phyloP scores from a whole-genome alignment of 1,284 basidiomycete genomes.

The Cutaneotrichosporon spelunceum region DNA sequence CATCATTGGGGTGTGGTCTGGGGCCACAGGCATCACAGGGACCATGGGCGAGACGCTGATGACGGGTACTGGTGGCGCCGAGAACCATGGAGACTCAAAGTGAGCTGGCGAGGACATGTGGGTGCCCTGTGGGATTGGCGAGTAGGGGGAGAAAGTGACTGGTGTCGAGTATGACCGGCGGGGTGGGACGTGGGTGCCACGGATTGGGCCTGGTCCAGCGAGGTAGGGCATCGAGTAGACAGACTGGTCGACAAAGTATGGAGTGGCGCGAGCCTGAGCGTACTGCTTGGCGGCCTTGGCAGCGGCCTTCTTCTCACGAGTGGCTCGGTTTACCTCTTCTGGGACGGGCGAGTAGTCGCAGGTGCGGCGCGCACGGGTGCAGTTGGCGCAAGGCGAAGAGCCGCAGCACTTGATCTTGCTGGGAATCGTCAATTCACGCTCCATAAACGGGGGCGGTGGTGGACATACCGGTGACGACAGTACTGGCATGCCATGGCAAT shows the following conservation, averaged over 20 bases:
- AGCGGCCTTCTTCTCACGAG: constrained; percentile 47
- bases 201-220: constrained; percentile 24
- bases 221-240: constrained; percentile 37
- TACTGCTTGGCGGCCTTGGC: constrained; percentile 39
- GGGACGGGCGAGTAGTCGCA: constrained; percentile 51
- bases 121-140: constrained; percentile 29
- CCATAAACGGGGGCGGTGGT: not conserved
- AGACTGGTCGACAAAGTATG: constrained; percentile 37
- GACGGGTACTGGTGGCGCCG: constrained; percentile 28
- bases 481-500: constrained; percentile 50
- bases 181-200: constrained; percentile 31
- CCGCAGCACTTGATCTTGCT: constrained; percentile 53
- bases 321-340: constrained; percentile 48
- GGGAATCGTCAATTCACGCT: constrained; percentile 9
- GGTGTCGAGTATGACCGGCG: constrained; percentile 40
- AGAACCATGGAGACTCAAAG: constrained; percentile 39
- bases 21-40: constrained; percentile 18
- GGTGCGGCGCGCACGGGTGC: constrained; percentile 42
- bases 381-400: constrained; percentile 47
- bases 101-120: constrained; percentile 38
- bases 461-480: constrained; percentile 48
- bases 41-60: constrained; percentile 24
- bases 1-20: constrained; percentile 9
- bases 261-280: constrained; percentile 28
- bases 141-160: constrained; percentile 31